These are phyloP conservation scores for Fusarium sp. DNA, from an alignment of 2,329 filamentous ascomycete species.

Conservation along the genomic window DNA sequence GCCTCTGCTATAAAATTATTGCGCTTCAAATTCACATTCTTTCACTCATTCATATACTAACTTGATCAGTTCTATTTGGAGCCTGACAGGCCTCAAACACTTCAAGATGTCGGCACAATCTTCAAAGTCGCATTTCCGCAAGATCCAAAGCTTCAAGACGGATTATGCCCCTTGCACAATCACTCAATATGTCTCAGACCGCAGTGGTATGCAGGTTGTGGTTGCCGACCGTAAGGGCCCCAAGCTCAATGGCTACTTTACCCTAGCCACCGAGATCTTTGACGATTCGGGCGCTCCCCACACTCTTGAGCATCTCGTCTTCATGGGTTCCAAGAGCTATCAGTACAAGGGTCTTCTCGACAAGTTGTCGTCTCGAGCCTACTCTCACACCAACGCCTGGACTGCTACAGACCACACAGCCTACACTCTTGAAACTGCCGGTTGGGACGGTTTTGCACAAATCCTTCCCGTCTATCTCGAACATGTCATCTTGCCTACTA, in stretches of 20 bases:
- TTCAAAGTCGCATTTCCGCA: conserved; percentile 76
- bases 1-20: neutral
- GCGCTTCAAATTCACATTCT: neutral
- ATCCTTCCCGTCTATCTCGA: conserved; percentile 96
- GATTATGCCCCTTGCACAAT: conserved; percentile 91
- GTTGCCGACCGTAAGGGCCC: conserved; percentile 93
- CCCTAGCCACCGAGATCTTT: conserved; percentile 95
- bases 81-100: conserved; percentile 32
- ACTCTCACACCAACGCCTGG: conserved; percentile 96
- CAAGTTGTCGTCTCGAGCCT: conserved; percentile 91
- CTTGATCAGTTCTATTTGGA: conserved; percentile 40
- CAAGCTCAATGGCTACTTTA: conserved; percentile 96
- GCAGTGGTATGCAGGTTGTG: conserved; percentile 94
- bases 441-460: conserved; percentile 96
- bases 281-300: conserved; percentile 96
- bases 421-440: conserved; percentile 93
- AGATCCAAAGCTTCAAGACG: conserved; percentile 85
- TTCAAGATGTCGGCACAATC: conserved; percentile 65
- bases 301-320: conserved; percentile 84
- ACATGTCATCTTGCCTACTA: conserved; percentile 88
- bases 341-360: conserved; percentile 95
- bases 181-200: conserved; percentile 94
- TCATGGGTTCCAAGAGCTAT: conserved; percentile 94
- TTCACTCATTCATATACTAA: conserved; percentile 16
- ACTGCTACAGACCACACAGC: conserved; percentile 96